These are phyloP conservation scores for Cytospora schulzeri DNA, from an alignment of 2,329 filamentous ascomycete species.

Conservation along the genomic window DNA sequence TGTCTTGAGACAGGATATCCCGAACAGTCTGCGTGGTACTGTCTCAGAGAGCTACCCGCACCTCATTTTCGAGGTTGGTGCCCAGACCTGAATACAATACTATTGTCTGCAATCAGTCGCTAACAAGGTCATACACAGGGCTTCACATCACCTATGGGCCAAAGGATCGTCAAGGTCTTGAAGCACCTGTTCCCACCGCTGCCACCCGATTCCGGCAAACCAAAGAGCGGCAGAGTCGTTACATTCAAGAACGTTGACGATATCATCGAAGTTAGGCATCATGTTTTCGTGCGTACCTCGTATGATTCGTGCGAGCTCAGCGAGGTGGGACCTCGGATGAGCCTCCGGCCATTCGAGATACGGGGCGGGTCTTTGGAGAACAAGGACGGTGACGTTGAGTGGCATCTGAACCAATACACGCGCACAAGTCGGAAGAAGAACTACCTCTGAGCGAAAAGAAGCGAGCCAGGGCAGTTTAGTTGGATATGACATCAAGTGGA, in stretches of 20 bases:
- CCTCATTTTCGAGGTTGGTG: constrained; percentile 74
- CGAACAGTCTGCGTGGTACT: constrained; percentile 74
- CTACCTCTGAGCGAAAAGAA: constrained; percentile 65
- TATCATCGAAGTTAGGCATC: constrained; percentile 85
- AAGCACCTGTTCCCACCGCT: constrained; percentile 94
- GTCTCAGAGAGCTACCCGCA: constrained; percentile 86
- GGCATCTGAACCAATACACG: constrained; percentile 95
- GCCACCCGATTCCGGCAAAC: constrained; percentile 69
- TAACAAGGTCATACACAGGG: constrained; percentile 46
- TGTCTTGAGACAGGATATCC: constrained; percentile 88
- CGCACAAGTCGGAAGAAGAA: constrained; percentile 94
- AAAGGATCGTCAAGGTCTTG: constrained; percentile 82
- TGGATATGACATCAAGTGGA: not conserved
- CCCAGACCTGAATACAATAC: not conserved
- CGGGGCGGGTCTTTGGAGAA: constrained; percentile 88
- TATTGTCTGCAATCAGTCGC: not conserved
- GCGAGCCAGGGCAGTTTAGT: not conserved
- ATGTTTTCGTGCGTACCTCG: constrained; percentile 89
- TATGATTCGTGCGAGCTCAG: constrained; percentile 87
- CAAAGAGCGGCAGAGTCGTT: constrained; percentile 86
- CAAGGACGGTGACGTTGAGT: constrained; percentile 93
- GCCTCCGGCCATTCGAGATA: constrained; percentile 95
- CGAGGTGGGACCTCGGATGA: constrained; percentile 92
- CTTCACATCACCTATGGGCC: constrained; percentile 79
- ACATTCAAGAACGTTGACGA: constrained; percentile 96